A percentile compares a stretch with the other conserved stretches of the same genome.
These are phyloP conservation scores for Plectosphaerella plurivora DNA, from an alignment of 2,329 filamentous ascomycete species.

Conservation along the genomic window DNA sequence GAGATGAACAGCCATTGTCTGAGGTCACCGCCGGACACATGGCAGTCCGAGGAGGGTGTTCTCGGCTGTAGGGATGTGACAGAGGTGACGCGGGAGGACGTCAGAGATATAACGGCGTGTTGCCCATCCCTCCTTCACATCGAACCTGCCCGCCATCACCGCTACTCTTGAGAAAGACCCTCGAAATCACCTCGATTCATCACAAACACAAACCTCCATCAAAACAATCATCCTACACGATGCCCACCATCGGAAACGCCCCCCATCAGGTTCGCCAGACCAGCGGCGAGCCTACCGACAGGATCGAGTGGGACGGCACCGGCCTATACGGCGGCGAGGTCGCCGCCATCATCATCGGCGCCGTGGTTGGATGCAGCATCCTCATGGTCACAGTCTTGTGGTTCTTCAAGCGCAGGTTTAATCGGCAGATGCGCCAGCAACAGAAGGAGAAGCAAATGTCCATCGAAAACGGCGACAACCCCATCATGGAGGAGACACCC, in stretches of 20 bases:
- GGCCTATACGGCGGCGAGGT: background rate
- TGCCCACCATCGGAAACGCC: background rate
- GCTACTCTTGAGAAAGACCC: no score
- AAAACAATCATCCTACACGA: background rate
- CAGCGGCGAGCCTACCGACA: background rate
- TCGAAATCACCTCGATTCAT: no score
- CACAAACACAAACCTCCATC: background rate
- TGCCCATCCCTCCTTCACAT: no score
- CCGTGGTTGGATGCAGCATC: background rate
- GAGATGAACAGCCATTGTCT: background rate
- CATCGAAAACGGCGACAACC: background rate
- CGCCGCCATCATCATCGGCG: background rate
- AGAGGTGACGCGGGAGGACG: background rate
- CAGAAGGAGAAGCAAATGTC: background rate
- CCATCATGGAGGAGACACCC: background rate
- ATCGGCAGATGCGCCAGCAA: no score
- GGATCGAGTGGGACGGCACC: background rate
- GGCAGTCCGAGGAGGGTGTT: no score
- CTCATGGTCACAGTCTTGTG: background rate
- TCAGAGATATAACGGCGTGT: background rate
- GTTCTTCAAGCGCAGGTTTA: background rate
- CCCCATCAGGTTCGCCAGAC: background rate
- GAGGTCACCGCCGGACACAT: background rate
- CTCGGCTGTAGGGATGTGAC: background rate
- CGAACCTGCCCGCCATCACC: no score